Base-by-base conservation (phyloP, 805 yeast species). In the Saccharomycopsis oosterbeekiorum region DNA sequence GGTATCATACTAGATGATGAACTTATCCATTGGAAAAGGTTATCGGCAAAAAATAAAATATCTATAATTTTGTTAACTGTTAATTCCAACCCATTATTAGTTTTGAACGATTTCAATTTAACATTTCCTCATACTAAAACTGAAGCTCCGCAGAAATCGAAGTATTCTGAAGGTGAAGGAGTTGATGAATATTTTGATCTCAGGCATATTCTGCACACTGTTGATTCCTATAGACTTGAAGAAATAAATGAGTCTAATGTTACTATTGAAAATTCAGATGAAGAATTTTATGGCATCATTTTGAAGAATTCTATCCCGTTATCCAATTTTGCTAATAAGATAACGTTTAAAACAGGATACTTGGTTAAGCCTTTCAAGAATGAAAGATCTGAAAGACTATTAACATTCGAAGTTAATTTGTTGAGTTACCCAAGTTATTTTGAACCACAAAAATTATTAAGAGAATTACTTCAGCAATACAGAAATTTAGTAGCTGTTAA, bases 1-100 rank as follows among this genome's bases (percentile, higher is more conserved):
- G 87, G 88, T 64, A 81, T 86, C 60, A 81, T 88, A 47, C 90
- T 92, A 0, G 96, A 88, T 71, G 94, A 88, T 70, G 96, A 88
- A 69, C 73, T 88, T 57, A 78, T 86, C 59, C 89, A 86, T 68
- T 86, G 94, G 92, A 85, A 88, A 70, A 73, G 90, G 61, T 72
- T 88, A 34, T 84, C 91, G 12, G 78, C 84, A 55, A 81, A 80
- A 60, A 59, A 40, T 24, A 73, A 76, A 39, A 76, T 77, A 61
- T 80, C 80, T 55, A 72, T 88, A 17, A 82, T 88, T 36, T 91
- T 88, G 12, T 78, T 87, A 9, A 82, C 92, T 10, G 89, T 85
- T 1, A 85, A 82, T 67, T 75, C 81, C 40, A 77, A 79, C 54
- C 82, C 89, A 0, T 84, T 83, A 60, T 62, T 78, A 29, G 65